Evolutionary conservation across 1,284 basidiomycete genomes (phyloP).

Genomic region (Austropuccinia psidii): DNA sequence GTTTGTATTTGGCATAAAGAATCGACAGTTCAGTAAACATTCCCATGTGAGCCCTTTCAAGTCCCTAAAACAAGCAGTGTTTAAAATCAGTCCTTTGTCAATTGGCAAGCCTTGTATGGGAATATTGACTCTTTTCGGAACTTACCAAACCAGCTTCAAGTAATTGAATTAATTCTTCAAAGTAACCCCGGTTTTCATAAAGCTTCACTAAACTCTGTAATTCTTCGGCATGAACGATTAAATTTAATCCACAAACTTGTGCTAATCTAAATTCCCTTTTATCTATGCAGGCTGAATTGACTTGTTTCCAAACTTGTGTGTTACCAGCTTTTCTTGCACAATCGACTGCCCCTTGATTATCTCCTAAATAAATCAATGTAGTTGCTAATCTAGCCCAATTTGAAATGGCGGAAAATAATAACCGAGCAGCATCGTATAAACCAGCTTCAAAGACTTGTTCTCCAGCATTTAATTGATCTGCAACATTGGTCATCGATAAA

Average conservation of each 20-base stretch:
- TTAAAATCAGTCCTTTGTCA: background rate
- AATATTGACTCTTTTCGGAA: background rate
- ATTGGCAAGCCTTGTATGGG: background rate
- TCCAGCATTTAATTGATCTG: constrained; percentile 63
- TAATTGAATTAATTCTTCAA: constrained; percentile 83
- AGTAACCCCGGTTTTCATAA: constrained; percentile 87
- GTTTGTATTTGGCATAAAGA: constrained; percentile 91
- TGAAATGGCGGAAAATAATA: constrained; percentile 91
- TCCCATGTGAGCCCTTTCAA: constrained; percentile 87
- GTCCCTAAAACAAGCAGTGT: constrained; percentile 39
- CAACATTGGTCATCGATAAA: constrained; percentile 96
- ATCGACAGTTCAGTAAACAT: constrained; percentile 86
- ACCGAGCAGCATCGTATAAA: constrained; percentile 91
- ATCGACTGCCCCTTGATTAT: constrained; percentile 96
- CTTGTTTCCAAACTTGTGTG: constrained; percentile 99
- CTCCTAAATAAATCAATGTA: constrained; percentile 94
- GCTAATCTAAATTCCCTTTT: constrained; percentile 94
- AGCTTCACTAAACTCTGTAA: constrained; percentile 68
- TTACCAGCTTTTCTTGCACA: constrained; percentile 98
- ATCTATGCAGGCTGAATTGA: constrained; percentile 95
- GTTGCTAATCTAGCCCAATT: constrained; percentile 98
- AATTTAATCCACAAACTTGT: constrained; percentile 95
- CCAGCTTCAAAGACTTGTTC: constrained; percentile 99
- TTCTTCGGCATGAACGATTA: constrained; percentile 93
- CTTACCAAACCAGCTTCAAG: constrained; percentile 88